phyloP scores from a whole-genome alignment of 306 rosid genomes.

The Sicyos baderoa region DNA sequence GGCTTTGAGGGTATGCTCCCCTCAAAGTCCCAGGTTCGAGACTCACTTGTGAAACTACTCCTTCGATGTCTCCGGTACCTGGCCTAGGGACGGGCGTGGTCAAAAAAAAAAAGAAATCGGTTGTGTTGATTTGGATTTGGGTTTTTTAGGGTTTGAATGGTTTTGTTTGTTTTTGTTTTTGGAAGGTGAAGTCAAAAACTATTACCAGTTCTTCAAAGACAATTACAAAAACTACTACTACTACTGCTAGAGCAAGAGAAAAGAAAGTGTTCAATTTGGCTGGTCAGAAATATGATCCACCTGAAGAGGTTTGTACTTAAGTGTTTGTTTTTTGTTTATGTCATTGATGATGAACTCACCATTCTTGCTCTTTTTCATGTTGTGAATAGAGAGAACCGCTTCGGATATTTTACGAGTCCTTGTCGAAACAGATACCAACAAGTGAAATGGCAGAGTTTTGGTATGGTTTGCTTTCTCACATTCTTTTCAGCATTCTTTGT shows the following conservation, averaged over 20 bases:
- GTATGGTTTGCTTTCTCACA: slow-evolving; percentile 30
- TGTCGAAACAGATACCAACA: slow-evolving; percentile 75
- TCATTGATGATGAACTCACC: slow-evolving; percentile 12
- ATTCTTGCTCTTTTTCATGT: slow-evolving; percentile 12
- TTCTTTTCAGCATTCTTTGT: slow-evolving; percentile 16
- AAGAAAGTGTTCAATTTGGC: slow-evolving; percentile 70
- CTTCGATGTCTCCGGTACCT: too few relatives aligned
- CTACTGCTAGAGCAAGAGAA: slow-evolving; percentile 51
- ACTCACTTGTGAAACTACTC: too few relatives aligned
- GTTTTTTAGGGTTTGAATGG: background rate
- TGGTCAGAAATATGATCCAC: slow-evolving; percentile 90
- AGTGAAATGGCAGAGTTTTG: slow-evolving; percentile 96
- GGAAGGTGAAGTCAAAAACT: slow-evolving; percentile 57
- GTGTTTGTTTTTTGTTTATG: slow-evolving; percentile 16
- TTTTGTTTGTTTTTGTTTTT: slow-evolving; percentile 5
- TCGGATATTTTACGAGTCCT: slow-evolving; percentile 76
- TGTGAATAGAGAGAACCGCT: slow-evolving; percentile 81
- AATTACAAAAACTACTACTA: slow-evolving; percentile 24
- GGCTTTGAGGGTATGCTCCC: too few relatives aligned
- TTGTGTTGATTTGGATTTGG: background rate
- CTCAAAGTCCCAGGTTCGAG: too few relatives aligned
- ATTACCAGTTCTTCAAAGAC: slow-evolving; percentile 36
- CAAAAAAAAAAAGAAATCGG: too few relatives aligned
- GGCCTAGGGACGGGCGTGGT: too few relatives aligned
- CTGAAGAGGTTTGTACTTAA: slow-evolving; percentile 62